phyloP scores from a whole-genome alignment of 495 filamentous ascomycete genomes.

The Penicillium soppii region DNA sequence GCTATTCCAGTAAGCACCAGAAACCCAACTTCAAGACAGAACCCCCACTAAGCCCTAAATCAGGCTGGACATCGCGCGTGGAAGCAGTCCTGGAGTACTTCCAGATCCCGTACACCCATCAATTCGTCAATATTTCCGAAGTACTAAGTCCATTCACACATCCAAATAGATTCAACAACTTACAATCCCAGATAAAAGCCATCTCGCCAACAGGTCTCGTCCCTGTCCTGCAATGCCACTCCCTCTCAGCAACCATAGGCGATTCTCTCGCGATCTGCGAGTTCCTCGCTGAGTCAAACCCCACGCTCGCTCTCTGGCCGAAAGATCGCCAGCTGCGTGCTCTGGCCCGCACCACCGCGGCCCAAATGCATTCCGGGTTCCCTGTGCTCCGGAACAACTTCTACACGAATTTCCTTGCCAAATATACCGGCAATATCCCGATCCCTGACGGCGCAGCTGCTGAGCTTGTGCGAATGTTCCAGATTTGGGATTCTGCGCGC shows the following conservation, averaged over 20 bases:
- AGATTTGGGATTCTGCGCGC: constrained; percentile 22
- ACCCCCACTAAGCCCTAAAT: background rate
- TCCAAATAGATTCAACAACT: background rate
- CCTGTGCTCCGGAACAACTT: constrained; percentile 40
- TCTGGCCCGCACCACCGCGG: constrained; percentile 47
- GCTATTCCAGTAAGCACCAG: constrained; percentile 31
- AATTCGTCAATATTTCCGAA: constrained; percentile 23
- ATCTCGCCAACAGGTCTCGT: constrained; percentile 33
- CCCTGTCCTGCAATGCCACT: constrained; percentile 30
- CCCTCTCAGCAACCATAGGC: constrained; percentile 32
- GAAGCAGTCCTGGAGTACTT: constrained; percentile 39
- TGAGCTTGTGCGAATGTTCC: constrained; percentile 26
- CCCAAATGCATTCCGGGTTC: constrained; percentile 59
- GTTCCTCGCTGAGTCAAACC: constrained; percentile 49
- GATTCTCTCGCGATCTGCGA: constrained; percentile 57
- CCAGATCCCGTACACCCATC: constrained; percentile 27
- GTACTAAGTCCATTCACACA: constrained; percentile 8
- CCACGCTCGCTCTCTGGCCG: constrained; percentile 46
- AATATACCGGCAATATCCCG: constrained; percentile 31
- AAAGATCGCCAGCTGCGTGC: constrained; percentile 41
- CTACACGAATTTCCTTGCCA: constrained; percentile 44
- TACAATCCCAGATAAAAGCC: constrained; percentile 19
- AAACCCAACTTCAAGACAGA: background rate
- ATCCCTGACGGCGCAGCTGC: constrained; percentile 22
- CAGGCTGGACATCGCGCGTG: constrained; percentile 40